Percentiles rank a stretch among this genome's conserved stretches.
Conservation (phyloP, 495 filamentous ascomycete genomes). For the Talaromyces stipitatus region DNA sequence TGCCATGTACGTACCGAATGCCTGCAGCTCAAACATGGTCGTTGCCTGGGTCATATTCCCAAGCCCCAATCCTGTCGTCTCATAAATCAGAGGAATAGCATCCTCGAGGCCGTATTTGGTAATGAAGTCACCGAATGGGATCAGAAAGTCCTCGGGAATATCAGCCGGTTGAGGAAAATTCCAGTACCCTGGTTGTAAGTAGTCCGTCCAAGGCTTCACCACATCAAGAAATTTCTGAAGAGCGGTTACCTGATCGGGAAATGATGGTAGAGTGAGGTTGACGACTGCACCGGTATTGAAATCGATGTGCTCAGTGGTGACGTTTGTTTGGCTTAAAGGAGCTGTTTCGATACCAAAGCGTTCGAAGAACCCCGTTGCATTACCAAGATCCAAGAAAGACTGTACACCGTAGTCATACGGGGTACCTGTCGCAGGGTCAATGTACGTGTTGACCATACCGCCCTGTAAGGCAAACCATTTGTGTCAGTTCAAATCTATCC, state of each 20-base stretch:
- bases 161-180: slow-evolving; percentile 22
- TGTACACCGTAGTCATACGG: slow-evolving; percentile 34
- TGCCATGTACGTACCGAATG: slow-evolving; percentile 30
- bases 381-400: slow-evolving; percentile 27
- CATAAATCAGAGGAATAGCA: slow-evolving; percentile 18
- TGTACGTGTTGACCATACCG: slow-evolving; percentile 35
- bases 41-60: slow-evolving; percentile 29
- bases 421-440: slow-evolving; percentile 20
- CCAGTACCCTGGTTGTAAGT: slow-evolving; percentile 30
- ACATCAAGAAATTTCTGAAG: slow-evolving; percentile 27
- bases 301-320: slow-evolving; percentile 27
- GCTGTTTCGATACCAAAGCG: slow-evolving; percentile 27
- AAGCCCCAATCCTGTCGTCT: slow-evolving; percentile 24
- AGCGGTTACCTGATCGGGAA: slow-evolving; percentile 18
- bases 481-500: background rate
- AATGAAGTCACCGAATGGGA: slow-evolving; percentile 36
- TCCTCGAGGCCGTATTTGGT: slow-evolving; percentile 35
- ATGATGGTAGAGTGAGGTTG: slow-evolving; percentile 13
- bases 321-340: slow-evolving; percentile 11
- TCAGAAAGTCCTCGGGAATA: slow-evolving; percentile 36
- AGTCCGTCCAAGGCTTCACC: slow-evolving; percentile 25
- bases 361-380: slow-evolving; percentile 30
- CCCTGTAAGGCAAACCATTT: slow-evolving; percentile 24
- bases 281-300: slow-evolving; percentile 28
- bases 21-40: slow-evolving; percentile 33